Evolutionary conservation across 306 rosid species (phyloP), one percentile per base, ranked within the genome.

Genomic region (Dalbergia cultrata): DNA sequence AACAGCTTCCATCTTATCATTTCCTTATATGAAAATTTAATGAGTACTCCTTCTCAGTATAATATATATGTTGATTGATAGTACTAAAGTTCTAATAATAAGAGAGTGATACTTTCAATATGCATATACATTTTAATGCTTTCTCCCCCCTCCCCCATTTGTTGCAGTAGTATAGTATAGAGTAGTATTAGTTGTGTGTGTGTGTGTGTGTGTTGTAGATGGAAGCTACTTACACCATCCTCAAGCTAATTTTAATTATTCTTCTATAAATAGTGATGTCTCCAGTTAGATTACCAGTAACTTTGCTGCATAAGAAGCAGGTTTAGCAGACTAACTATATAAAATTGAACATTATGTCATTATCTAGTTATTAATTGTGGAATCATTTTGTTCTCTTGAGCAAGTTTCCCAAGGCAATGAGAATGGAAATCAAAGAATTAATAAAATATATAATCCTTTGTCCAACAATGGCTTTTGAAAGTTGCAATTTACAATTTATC

Each of bases 261-360:
- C 49, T 60, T 79, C 43, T 37, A 52, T 13, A 64, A 6, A 6
- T 71, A 70, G 39, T 5, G 13, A 54, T 39, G 67, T 61, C 50
- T 52, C 41, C 26, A 47, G 79, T 79, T 76, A 84, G 80, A 77
- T 79, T 76, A 76, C 60, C 77, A 78, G 67, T 70, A 74, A 83
- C 81, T 73, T 80, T 39, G 77, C 80, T 75, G 58, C 79, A 78
- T 17, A 45, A 37, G 61, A 13, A 34, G 16, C 47, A 41, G 74
- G 61, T 62, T 78, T 56, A 81, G 43, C 59, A 57, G 34, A 41
- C 37, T 52, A 83, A 39, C 49, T 37, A 43, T 65, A 13, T 19
- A 39, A 62, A 37, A 7, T 67, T 31, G 43, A 1, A 44, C 35
- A 67, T 41, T 13, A 26, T 0, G 37, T 50, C 60, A 43, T 12